Conservation (phyloP, 805 yeast species). For the Kodamaea kakaduensis region DNA sequence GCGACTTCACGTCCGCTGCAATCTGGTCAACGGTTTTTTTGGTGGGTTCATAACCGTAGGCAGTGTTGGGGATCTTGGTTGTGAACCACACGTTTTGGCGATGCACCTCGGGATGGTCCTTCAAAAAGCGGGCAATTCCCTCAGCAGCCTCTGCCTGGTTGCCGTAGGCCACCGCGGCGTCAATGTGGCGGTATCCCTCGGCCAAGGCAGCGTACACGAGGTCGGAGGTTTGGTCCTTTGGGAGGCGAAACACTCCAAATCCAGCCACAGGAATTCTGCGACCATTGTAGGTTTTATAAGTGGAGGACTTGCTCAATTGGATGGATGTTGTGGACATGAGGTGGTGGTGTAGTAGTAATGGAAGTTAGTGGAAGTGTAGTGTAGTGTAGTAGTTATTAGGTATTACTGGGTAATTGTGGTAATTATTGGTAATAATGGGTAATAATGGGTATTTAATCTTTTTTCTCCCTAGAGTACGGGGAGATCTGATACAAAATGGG, state of each 20-base stretch:
- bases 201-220: conserved; percentile 55
- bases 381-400: background rate
- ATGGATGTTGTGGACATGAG: conserved; percentile 32
- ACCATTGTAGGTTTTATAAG: conserved; percentile 52
- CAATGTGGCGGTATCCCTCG: conserved; percentile 70
- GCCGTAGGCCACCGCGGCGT: conserved; percentile 63
- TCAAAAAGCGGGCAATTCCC: conserved; percentile 53
- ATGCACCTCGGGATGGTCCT: conserved; percentile 35
- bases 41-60: conserved; percentile 36
- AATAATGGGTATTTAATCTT: too few relatives aligned
- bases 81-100: conserved; percentile 37
- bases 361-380: background rate
- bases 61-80: conserved; percentile 27
- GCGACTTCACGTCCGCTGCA: conserved; percentile 27
- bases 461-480: too few relatives aligned
- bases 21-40: conserved; percentile 26
- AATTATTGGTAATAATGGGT: too few relatives aligned
- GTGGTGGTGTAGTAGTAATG: too few relatives aligned
- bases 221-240: conserved; percentile 33
- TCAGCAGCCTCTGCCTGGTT: conserved; percentile 61
- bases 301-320: conserved; percentile 31
- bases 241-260: conserved; percentile 49
- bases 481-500: too few relatives aligned
- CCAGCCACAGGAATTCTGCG: conserved; percentile 53
- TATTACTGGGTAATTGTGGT: too few relatives aligned